These are phyloP conservation scores for Rhodotorula sp. DNA, from an alignment of 1,284 basidiomycete species.

Conservation along the genomic window DNA sequence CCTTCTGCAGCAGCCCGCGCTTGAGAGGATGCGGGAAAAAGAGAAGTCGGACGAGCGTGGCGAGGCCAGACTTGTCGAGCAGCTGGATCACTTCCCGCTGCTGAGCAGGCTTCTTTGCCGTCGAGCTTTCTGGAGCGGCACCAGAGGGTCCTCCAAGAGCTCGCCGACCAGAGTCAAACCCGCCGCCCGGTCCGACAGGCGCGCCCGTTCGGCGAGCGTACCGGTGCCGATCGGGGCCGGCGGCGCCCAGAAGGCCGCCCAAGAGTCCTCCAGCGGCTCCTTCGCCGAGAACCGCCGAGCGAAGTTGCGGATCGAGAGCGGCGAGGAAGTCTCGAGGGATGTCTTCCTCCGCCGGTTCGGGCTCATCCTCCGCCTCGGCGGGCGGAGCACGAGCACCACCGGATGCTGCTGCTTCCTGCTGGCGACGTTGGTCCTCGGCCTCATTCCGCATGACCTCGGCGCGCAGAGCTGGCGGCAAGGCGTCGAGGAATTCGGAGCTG, in stretches of 20 bases:
- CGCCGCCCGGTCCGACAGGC: not conserved
- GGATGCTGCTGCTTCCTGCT: slow-evolving; percentile 21
- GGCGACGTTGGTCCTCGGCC: slow-evolving; percentile 64
- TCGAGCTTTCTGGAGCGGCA: not conserved
- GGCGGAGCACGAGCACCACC: slow-evolving; percentile 2
- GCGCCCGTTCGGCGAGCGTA: not conserved
- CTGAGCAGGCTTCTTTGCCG: slow-evolving; percentile 29
- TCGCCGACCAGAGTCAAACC: not conserved
- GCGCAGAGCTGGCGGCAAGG: slow-evolving; percentile 90
- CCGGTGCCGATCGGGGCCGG: not conserved
- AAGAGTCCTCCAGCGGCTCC: slow-evolving; percentile 52
- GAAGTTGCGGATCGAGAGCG: slow-evolving; percentile 72
- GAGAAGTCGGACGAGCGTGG: slow-evolving; percentile 84
- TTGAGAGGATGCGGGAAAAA: slow-evolving; percentile 93
- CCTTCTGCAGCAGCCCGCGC: slow-evolving; percentile 80
- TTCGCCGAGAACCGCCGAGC: slow-evolving; percentile 81
- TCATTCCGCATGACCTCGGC: slow-evolving; percentile 97
- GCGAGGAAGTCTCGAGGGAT: slow-evolving; percentile 84
- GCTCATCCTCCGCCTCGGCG: not conserved
- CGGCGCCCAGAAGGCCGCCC: not conserved
- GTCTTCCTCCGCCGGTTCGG: slow-evolving; percentile 59
- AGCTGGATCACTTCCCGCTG: slow-evolving; percentile 80
- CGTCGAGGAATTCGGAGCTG: slow-evolving; percentile 91
- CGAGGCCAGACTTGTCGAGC: slow-evolving; percentile 85
- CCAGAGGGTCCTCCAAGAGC: not conserved